A percentile compares a stretch with the other conserved stretches of the same genome.
Conservation (phyloP, 176 grass and related monocot species). For the Rhynchospora breviuscula region DNA sequence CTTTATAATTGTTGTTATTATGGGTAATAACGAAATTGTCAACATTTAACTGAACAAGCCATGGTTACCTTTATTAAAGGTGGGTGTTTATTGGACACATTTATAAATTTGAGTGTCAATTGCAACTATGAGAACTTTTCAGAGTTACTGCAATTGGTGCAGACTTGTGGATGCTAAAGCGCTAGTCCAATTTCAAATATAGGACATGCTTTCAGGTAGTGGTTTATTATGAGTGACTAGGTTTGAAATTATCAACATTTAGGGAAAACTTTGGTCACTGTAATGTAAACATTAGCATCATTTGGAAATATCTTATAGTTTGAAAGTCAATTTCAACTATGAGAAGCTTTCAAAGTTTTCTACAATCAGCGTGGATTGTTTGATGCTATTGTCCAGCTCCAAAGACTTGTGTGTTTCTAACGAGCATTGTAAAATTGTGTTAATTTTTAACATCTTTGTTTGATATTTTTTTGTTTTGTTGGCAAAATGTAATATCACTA, state of each 20-base stretch:
- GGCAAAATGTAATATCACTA: background rate
- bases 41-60: background rate
- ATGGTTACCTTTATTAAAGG: conserved; percentile 5
- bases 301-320: background rate
- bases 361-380: background rate
- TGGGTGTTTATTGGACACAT: background rate
- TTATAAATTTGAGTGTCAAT: background rate
- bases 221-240: background rate
- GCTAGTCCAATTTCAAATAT: background rate
- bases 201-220: conserved; percentile 1
- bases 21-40: background rate
- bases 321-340: background rate
- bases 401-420: background rate
- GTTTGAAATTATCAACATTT: background rate
- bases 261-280: background rate
- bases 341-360: background rate
- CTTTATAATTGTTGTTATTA: background rate
- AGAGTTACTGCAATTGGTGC: background rate
- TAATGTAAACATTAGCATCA: background rate
- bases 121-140: background rate
- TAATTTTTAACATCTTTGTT: background rate
- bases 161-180: background rate
- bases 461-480: background rate
- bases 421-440: background rate
- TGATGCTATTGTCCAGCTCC: background rate